Base-by-base conservation (phyloP, 2,329 filamentous ascomycete genomes). In the Colletotrichum incanum region DNA sequence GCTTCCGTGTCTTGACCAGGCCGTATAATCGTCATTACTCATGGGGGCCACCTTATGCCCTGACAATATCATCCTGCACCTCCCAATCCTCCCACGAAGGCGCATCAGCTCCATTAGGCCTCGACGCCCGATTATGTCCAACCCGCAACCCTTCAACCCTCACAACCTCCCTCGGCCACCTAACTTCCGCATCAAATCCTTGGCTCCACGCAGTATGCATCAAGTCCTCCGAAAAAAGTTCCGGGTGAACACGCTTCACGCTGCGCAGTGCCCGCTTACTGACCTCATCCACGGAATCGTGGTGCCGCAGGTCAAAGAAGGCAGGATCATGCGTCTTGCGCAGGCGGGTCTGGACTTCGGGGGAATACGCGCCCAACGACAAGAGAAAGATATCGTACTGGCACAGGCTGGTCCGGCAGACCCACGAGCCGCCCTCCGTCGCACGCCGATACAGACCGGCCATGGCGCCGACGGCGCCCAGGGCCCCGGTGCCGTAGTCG, bases 241-340 rank as follows among this genome's bases (percentile, higher is more conserved):
- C 73, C 11, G 81, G 80, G 31, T 80, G 77, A 7, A 82, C 74
- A 20, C 81, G 79, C 73, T 84, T 84, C 83, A 90, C 86, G 54
- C 85, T 86, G 76, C 83, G 84, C 74, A 90, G 76, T 5, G 88
- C 88, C 26, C 87, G 85, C 59, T 85, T 86, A 28, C 88, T 86
- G 31, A 91, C 87, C 55, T 89, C 87, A 72, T 91, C 89, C 0
- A 90, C 88, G 18, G 87, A 89, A 72, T 90, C 88, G 74, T 85
- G 82, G 76, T 90, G 88, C 34, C 88, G 80, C 65, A 91, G 78
- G 41, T 82, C 79, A 74, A 89, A 89, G 78, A 91, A 90, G 7
- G 85, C 82, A 3, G 82, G 76, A 20, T 87, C 84, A 75, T 89
- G 87, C 43, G 81, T 78, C 39, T 83, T 80, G 39, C 85, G 84